Evolutionary conservation across 805 yeast genomes (phyloP).

Genomic region (Suhomyces prunicola): DNA sequence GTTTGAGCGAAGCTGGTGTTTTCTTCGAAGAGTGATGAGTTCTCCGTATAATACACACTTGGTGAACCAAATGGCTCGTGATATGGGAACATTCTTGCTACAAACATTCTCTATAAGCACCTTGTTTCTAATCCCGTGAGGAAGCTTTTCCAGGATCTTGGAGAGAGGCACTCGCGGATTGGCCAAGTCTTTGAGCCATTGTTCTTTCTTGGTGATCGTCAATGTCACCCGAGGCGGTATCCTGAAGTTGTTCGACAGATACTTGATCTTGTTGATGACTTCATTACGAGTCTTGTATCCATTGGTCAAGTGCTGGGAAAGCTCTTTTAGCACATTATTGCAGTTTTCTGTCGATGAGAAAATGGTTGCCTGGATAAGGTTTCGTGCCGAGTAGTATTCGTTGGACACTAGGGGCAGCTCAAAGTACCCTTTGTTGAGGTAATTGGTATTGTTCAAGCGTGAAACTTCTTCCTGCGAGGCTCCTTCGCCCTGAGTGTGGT

Average conservation of each 20-base stretch:
- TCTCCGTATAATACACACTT: conserved; percentile 77
- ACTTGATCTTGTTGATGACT: conserved; percentile 35
- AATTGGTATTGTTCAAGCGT: conserved; percentile 44
- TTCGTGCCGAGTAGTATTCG: conserved; percentile 70
- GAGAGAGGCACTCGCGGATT: conserved; percentile 62
- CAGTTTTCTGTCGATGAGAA: conserved; percentile 36
- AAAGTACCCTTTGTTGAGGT: conserved; percentile 67
- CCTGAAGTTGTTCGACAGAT: conserved; percentile 46
- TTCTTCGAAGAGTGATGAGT: conserved; percentile 29
- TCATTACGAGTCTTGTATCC: conserved; percentile 39
- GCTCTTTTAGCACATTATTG: conserved; percentile 32
- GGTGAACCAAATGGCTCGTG: conserved; percentile 89
- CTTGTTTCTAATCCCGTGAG: conserved; percentile 83
- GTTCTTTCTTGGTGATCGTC: conserved; percentile 79
- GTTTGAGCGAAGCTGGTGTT: conserved; percentile 20
- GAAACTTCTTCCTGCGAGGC: conserved; percentile 45
- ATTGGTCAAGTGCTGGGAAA: conserved; percentile 36
- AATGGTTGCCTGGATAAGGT: conserved; percentile 47
- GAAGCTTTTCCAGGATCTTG: conserved; percentile 71
- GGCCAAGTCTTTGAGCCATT: conserved; percentile 83
- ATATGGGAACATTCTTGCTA: conserved; percentile 61
- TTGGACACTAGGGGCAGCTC: conserved; percentile 61
- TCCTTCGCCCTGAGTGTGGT: conserved; percentile 33
- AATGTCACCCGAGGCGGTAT: conserved; percentile 89
- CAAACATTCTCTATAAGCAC: conserved; percentile 72